Conservation (phyloP, 164 flowering plant species). For the Vitis amurensis region DNA sequence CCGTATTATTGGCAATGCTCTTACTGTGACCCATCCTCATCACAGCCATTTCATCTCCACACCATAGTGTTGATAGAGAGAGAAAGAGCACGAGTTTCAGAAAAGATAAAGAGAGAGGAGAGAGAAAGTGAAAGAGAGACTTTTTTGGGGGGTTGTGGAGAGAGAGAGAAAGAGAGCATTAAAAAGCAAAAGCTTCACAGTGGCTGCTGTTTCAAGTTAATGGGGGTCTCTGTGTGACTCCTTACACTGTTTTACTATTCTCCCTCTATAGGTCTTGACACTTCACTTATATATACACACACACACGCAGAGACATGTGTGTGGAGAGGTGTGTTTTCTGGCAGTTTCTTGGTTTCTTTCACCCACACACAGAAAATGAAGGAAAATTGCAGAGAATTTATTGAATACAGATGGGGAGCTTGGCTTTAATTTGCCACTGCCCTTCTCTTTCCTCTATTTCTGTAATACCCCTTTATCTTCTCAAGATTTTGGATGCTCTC, state of each 20-base stretch:
- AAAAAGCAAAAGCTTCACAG: constrained; percentile 45
- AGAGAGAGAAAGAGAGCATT: constrained; percentile 24
- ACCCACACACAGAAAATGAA: too few species aligned
- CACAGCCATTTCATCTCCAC: constrained; percentile 35
- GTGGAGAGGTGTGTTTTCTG: too few species aligned
- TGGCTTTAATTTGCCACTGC: too few species aligned
- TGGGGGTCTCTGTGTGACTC: constrained; percentile 3
- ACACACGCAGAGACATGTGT: too few species aligned
- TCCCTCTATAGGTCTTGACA: too few species aligned
- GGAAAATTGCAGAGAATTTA: too few species aligned
- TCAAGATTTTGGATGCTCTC: too few species aligned
- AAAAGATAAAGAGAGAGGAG: constrained; percentile 15
- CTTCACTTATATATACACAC: too few species aligned
- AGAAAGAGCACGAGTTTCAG: constrained; percentile 29
- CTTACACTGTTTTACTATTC: background rate
- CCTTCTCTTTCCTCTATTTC: too few species aligned
- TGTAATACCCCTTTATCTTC: too few species aligned
- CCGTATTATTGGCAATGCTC: background rate
- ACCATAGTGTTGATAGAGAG: constrained; percentile 9
- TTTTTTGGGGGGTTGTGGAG: background rate
- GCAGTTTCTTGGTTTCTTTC: too few species aligned
- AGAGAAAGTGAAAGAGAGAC: constrained; percentile 12
- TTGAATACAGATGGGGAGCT: too few species aligned
- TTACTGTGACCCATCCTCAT: constrained; percentile 31
- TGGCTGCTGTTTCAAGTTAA: background rate